Percentiles rank a stretch among this genome's conserved stretches.
phyloP scores from a whole-genome alignment of 441 rosid genomes.

The Jatropha podagrica region DNA sequence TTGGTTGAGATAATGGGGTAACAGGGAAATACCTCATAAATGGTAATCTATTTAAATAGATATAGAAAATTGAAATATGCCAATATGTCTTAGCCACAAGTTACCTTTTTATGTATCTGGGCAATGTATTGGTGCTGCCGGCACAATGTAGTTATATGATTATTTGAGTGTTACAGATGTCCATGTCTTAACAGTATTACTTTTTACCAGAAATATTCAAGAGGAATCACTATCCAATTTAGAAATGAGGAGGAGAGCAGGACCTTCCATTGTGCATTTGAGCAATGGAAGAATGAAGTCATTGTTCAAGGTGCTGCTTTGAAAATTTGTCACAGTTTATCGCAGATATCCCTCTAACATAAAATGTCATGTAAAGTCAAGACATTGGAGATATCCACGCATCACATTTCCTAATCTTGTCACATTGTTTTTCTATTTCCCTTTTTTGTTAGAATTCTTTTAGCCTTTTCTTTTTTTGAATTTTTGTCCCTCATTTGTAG shows the following conservation, averaged over 20 bases:
- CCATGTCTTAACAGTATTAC: conserved; percentile 29
- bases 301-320: conserved; percentile 57
- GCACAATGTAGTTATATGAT: conserved; percentile 19
- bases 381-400: neutral
- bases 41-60: neutral
- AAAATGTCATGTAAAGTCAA: neutral
- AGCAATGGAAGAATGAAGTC: conserved; percentile 69
- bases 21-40: neutral
- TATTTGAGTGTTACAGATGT: conserved; percentile 24
- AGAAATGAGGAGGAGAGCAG: conserved; percentile 71
- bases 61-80: neutral
- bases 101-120: conserved; percentile 10
- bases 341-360: conserved; percentile 13
- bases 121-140: neutral
- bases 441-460: neutral
- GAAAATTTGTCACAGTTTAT: conserved; percentile 29
- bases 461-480: neutral
- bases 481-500: neutral
- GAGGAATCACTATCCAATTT: conserved; percentile 60
- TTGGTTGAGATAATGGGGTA: neutral
- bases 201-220: conserved; percentile 66
- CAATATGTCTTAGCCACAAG: neutral
- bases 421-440: neutral
- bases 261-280: conserved; percentile 69
- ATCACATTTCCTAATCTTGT: too few species aligned